Evolutionary conservation across 768 basidiomycete species (phyloP), one percentile per base, ranked within the genome.

Genomic region (Russula earlei): DNA sequence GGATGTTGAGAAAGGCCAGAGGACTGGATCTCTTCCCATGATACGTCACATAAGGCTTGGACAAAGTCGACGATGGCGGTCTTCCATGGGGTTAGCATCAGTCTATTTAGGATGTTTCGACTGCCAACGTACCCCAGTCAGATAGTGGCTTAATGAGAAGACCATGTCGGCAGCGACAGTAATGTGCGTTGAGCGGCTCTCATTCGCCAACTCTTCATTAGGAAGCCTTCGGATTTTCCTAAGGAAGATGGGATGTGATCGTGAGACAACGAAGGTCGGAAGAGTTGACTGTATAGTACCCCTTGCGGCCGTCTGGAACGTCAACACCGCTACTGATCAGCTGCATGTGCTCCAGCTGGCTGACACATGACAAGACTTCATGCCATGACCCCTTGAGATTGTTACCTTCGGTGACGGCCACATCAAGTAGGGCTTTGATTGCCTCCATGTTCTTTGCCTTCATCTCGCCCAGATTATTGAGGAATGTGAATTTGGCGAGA

Each of bases 121-220:
- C 4, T 12, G 7, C 36, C 46, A n/a, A 76, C 89, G 42, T 71
- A 97, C 95, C 48, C 96, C 96, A 31, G 92, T 91, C 31, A 99
- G 75, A 64, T 91, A 91, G 66, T 94, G 92, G 61, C 92, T 95
- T 11, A 91, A 75, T 8, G 94, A 97, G 72, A 99, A 99, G 31
- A 99, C 93, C 93, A 97, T 97, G 67, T 99, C 96, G 6, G 96
- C 91, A 1, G 96, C 94, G 40, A 98, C 95, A 0, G 95, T 98
- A 61, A 99, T 96, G 67, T 98, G 94, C 0, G 92, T 93, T 12
- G 96, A 98, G 48, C 94, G 80, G 65, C 95, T 94, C 70, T 97
- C 96, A 58, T 91, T 92, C 0, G 94, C 96, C 22, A 99, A 77
- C 66, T 97, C 95, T 68, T 98, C 96, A 15, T 90, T 85, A 10